phyloP scores from a whole-genome alignment of 1,139 yeast species.

The Saccharomyces hybrid region DNA sequence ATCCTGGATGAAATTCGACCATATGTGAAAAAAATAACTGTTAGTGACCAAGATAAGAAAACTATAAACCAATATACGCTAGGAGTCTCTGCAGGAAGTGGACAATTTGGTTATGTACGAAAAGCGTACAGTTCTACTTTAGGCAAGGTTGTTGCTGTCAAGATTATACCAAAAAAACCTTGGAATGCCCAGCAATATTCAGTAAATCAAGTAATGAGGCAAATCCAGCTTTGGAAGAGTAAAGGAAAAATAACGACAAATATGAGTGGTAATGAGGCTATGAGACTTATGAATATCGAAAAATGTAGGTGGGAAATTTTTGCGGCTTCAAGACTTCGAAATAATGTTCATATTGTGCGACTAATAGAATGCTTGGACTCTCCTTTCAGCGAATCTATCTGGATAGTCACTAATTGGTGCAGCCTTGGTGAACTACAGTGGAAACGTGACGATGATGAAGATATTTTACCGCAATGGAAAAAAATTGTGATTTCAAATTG shows the following conservation, averaged over 20 bases:
- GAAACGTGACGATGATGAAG: conserved; percentile 17
- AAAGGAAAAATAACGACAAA: conserved; percentile 9
- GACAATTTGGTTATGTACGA: conserved; percentile 41
- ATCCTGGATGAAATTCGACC: conserved; percentile 7
- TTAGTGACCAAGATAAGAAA: conserved; percentile 1
- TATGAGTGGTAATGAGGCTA: conserved; percentile 20
- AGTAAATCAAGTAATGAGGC: conserved; percentile 30
- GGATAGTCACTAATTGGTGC: conserved; percentile 29
- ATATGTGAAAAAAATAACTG: conserved; percentile 8
- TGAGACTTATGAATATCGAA: conserved; percentile 26
- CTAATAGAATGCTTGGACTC: conserved; percentile 27
- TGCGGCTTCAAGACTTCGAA: conserved; percentile 14
- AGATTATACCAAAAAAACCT: conserved; percentile 25
- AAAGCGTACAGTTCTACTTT: conserved; percentile 13
- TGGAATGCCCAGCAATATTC: conserved; percentile 22
- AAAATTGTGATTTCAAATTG: conserved; percentile 8
- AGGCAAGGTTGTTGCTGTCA: conserved; percentile 21
- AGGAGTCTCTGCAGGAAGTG: conserved; percentile 33
- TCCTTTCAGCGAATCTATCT: conserved; percentile 21
- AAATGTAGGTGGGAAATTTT: conserved; percentile 31
- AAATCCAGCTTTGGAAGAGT: conserved; percentile 21
- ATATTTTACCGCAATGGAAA: conserved; percentile 25
- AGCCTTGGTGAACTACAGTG: conserved; percentile 30
- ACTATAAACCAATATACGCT: conserved; percentile 19
- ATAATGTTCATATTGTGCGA: conserved; percentile 15